Conservation (phyloP, 768 basidiomycete genomes). For the Xerocomellus intermedius region DNA sequence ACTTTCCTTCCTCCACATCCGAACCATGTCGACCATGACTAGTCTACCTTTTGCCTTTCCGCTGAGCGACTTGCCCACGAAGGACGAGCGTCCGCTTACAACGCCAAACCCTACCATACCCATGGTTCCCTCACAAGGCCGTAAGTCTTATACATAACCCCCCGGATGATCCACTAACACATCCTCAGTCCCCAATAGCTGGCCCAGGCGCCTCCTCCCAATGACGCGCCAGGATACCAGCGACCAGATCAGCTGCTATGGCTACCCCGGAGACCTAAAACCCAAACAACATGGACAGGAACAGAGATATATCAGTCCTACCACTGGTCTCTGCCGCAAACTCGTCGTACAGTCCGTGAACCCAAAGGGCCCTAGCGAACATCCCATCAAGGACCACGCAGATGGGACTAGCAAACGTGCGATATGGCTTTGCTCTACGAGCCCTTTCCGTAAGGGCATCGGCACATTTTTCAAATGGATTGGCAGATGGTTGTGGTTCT, state of each 20-base stretch:
- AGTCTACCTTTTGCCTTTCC: too few species aligned
- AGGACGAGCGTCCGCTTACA: too few species aligned
- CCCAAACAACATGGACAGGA: constrained; percentile 7
- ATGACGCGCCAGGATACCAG: background rate
- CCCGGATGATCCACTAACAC: background rate
- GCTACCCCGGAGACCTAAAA: background rate
- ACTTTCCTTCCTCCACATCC: too few species aligned
- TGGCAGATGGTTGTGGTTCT: constrained; percentile 7
- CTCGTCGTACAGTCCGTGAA: constrained; percentile 13
- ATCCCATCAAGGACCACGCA: constrained; percentile 1
- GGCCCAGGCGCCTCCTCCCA: background rate
- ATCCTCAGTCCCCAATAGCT: background rate
- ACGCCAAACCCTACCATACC: too few species aligned
- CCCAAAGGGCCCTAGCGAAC: background rate
- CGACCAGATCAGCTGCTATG: constrained; percentile 5
- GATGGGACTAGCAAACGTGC: constrained; percentile 10
- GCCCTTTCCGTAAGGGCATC: background rate
- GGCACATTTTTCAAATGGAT: constrained; percentile 8
- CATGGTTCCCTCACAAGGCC: too few species aligned
- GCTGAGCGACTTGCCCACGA: too few species aligned
- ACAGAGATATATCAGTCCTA: constrained; percentile 17
- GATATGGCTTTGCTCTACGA: constrained; percentile 11
- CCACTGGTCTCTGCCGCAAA: constrained; percentile 13
- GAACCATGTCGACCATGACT: too few species aligned
- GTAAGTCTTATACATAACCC: too few species aligned